Evolutionary conservation across 495 filamentous ascomycete genomes (phyloP), one percentile per base, ranked within the genome.

Genomic region (Penicillium odoratum): DNA sequence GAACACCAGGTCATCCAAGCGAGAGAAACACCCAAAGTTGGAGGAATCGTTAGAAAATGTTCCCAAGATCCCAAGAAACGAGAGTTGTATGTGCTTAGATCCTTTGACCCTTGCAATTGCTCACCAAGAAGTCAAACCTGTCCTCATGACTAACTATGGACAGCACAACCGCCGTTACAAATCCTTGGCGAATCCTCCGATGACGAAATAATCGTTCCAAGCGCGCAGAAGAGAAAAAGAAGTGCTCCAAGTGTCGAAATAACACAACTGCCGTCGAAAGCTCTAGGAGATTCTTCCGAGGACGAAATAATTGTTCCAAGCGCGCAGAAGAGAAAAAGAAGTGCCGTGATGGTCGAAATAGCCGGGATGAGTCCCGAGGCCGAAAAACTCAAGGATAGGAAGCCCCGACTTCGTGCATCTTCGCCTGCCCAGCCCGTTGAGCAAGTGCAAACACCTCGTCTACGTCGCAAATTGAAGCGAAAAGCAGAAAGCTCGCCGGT

Each of bases 381-480:
- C 1, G 11, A 52, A n/a, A 53, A 25, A 2, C 13, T 30, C 31
- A 21, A 52, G 8, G n/a, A n/a, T 8, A 45, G 25, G 31, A 59
- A 44, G 43, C 11, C 48, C 5, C 53, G 30, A 7, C 0, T 10
- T 48, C n/a, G 26, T 36, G 30, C 40, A 34, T 15, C 8, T 13
- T 29, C 40, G 13, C 18, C 10, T 33, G 50, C 45, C 31, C 53
- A 36, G 9, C 55, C 18, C 15, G 49, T 33, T n/a, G 49, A 29
- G 28, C 64, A 57, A 25, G 56, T 57, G 25, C 67, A 60, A 53
- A 55, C 59, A 8, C 53, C 68, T 18, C 65, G 59, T 8, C 65
- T 69, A 8, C 69, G 64, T 40, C 70, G 72, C 34, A 73, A 69
- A 56, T 51, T 69, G n/a, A 69, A 73, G 56, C 66, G 69, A 5